A percentile compares a stretch with the other conserved stretches of the same genome.
Conservation (phyloP, 2,329 filamentous ascomycete genomes). For the Chaetomiaceae sp. region DNA sequence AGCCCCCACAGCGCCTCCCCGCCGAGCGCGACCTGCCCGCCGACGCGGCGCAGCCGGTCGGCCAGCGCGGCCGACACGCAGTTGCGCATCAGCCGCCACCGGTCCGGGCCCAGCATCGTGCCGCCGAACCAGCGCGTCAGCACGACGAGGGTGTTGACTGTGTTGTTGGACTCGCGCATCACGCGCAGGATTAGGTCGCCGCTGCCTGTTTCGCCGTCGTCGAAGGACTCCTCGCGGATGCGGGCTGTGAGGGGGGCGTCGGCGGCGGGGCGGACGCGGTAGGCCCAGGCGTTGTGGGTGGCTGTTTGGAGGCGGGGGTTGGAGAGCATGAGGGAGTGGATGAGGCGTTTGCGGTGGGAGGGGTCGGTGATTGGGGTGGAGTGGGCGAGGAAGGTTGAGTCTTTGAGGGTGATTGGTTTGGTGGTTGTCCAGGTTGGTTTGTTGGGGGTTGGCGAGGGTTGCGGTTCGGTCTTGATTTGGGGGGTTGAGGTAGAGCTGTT, state of each 20-base stretch:
- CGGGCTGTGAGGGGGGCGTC: slow-evolving; percentile 34
- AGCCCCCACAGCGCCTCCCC: slow-evolving; percentile 58
- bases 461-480: not conserved
- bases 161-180: slow-evolving; percentile 46
- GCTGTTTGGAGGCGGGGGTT: slow-evolving; percentile 50
- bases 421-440: slow-evolving; percentile 45
- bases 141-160: slow-evolving; percentile 51
- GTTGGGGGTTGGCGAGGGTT: not conserved
- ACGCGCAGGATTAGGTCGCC: slow-evolving; percentile 52
- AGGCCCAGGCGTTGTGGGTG: slow-evolving; percentile 56
- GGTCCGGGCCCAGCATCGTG: slow-evolving; percentile 55
- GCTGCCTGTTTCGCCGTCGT: slow-evolving; percentile 58
- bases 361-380: slow-evolving; percentile 38
- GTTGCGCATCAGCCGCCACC: slow-evolving; percentile 58
- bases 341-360: slow-evolving; percentile 37
- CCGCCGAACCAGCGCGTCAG: slow-evolving; percentile 60
- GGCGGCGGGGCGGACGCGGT: slow-evolving; percentile 34
- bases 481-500: slow-evolving; percentile 18
- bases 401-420: slow-evolving; percentile 45
- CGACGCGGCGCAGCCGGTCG: slow-evolving; percentile 43
- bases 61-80: slow-evolving; percentile 52
- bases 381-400: slow-evolving; percentile 55
- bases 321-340: slow-evolving; percentile 45
- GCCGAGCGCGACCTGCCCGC: slow-evolving; percentile 36
- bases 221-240: slow-evolving; percentile 47